Percentiles rank a stretch among this genome's conserved stretches.
Conservation (phyloP, 768 basidiomycete species). For the Boletus patriciae region DNA sequence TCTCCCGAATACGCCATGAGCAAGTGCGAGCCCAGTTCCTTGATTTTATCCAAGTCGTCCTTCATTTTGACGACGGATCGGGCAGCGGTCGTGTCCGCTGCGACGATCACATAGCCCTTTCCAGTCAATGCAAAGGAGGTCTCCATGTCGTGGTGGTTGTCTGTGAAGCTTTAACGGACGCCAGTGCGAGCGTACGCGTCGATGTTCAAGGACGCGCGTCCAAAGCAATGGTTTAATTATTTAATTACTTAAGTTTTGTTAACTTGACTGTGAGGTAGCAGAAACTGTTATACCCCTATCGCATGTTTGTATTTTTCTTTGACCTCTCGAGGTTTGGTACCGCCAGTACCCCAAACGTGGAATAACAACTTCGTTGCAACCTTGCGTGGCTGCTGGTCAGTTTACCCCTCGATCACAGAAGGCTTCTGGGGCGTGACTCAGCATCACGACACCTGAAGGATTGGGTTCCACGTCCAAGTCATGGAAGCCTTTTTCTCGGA, state of each 20-base stretch:
- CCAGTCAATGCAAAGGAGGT: slow-evolving; percentile 89
- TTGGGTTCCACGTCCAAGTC: background rate
- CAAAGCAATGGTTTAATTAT: slow-evolving; percentile 8
- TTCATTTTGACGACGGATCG: slow-evolving; percentile 99
- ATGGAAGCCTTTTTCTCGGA: background rate
- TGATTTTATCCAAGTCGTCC: slow-evolving; percentile 94
- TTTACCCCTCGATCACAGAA: too few relatives aligned
- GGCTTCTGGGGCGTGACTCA: background rate
- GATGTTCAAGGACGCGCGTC: slow-evolving; percentile 32
- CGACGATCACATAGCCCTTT: slow-evolving; percentile 91
- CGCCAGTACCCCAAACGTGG: background rate
- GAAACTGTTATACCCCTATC: background rate
- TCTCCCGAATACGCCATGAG: slow-evolving; percentile 96
- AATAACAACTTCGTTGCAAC: background rate
- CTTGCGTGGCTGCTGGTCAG: background rate
- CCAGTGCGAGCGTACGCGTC: slow-evolving; percentile 19
- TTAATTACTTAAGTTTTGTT: slow-evolving; percentile 11
- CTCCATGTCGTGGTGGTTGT: slow-evolving; percentile 60
- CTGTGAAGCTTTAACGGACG: slow-evolving; percentile 1
- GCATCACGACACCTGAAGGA: background rate
- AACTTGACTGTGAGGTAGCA: too few relatives aligned
- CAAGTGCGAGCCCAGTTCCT: slow-evolving; percentile 83
- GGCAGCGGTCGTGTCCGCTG: slow-evolving; percentile 85
- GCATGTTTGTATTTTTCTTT: background rate
- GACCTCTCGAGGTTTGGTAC: background rate